A percentile compares a stretch with the other conserved stretches of the same genome.
These are phyloP conservation scores for Penicillium sp. DNA, from an alignment of 2,329 filamentous ascomycete genomes.

Conservation along the genomic window DNA sequence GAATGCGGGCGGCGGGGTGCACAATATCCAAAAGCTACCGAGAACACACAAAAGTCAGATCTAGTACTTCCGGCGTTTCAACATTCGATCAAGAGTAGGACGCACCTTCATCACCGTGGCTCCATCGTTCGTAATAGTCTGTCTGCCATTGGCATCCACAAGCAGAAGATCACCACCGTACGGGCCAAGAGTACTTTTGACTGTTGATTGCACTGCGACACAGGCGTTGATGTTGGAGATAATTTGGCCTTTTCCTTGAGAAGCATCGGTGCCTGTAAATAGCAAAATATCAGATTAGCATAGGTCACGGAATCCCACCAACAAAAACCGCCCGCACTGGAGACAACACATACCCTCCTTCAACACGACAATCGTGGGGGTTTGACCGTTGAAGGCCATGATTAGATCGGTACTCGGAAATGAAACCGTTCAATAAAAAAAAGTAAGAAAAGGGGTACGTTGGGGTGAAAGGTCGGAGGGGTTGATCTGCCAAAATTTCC, in stretches of 20 bases:
- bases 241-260: slow-evolving; percentile 94
- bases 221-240: slow-evolving; percentile 98
- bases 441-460: slow-evolving; percentile 26
- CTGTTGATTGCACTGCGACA: slow-evolving; percentile 88
- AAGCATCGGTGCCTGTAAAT: slow-evolving; percentile 81
- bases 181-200: slow-evolving; percentile 91
- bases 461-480: slow-evolving; percentile 30
- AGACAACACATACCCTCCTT: slow-evolving; percentile 73
- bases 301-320: slow-evolving; percentile 21
- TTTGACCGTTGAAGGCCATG: slow-evolving; percentile 97
- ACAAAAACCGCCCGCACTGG: slow-evolving; percentile 18
- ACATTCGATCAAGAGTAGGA: not conserved
- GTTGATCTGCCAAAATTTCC: slow-evolving; percentile 44
- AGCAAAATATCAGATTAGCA: slow-evolving; percentile 26
- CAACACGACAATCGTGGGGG: slow-evolving; percentile 95
- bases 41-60: slow-evolving; percentile 7
- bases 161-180: slow-evolving; percentile 96
- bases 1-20: slow-evolving; percentile 92
- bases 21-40: slow-evolving; percentile 90
- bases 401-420: slow-evolving; percentile 32
- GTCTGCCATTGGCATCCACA: slow-evolving; percentile 89
- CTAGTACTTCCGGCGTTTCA: not conserved
- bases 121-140: slow-evolving; percentile 98
- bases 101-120: slow-evolving; percentile 97
- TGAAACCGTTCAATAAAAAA: slow-evolving; percentile 17